Evolutionary conservation across 345 rosid genomes (phyloP), one percentile per base, ranked within the genome.

Genomic region (Boechera divaricarpa): DNA sequence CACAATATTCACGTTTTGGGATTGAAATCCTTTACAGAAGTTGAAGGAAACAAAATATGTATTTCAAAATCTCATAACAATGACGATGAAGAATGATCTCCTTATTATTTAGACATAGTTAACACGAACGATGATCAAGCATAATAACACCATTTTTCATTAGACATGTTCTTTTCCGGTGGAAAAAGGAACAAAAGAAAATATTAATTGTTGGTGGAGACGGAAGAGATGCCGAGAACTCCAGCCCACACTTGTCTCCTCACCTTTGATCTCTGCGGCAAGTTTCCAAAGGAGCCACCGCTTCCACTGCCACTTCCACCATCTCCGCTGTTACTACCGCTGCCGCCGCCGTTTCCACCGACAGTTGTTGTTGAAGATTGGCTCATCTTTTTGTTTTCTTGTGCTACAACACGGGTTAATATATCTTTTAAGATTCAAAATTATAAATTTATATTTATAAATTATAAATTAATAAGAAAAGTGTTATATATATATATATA

Each of bases 181-280:
- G 72, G n/a, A 13, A 39, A 39, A 21, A 38, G 3, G 0, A 33
- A 56, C 0, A 29, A 26, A 2, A 15, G 15, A 56, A 16, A 13
- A 15, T 26, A 70, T 18, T 64, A 77, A 10, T 56, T 70, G 49
- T 57, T 77, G 67, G 44, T 63, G 56, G 74, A 76, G 72, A 7
- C 56, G 38, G 73, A 75, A 10, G 79, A 67, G 76, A 18, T 70
- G 76, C 80, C 31, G 7, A 77, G 55, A 70, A 77, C 67, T 35
- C 67, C 76, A 48, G 76, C 52, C 80, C 80, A 77, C 15, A 77
- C 80, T 77, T 70, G 61, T 38, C 39, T 64, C 67, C 76, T 70
- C 61, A 77, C 76, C 67, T 56, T 70, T 8, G 72, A 35, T 77
- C 80, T 77, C 67, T 49, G 60, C 66, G 80, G 80, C 61, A 56